Conservation (phyloP, 257 asterid genomes). For the Avicennia marina region DNA sequence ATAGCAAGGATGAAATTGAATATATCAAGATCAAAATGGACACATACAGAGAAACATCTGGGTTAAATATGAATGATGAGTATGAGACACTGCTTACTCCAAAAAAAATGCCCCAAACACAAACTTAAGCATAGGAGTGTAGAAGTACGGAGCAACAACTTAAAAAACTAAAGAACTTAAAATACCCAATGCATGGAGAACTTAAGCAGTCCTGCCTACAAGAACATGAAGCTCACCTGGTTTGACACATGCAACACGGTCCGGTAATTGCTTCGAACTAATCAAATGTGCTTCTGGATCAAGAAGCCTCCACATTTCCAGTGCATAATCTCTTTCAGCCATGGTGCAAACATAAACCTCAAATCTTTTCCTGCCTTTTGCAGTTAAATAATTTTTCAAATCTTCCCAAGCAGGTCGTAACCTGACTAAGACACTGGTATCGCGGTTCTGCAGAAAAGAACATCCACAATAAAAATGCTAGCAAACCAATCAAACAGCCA, state of each 20-base stretch:
- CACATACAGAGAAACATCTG: not conserved
- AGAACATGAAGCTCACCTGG: slow-evolving; percentile 46
- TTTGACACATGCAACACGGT: slow-evolving; percentile 92
- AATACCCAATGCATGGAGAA: slow-evolving; percentile 6
- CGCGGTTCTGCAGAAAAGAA: slow-evolving; percentile 66
- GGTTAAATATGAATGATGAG: not conserved
- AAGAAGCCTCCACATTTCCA: slow-evolving; percentile 99
- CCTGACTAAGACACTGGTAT: slow-evolving; percentile 92
- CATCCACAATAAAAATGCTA: slow-evolving; percentile 23
- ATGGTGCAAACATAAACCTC: slow-evolving; percentile 96
- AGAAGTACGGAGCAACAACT: not conserved
- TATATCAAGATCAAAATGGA: slow-evolving; percentile 7
- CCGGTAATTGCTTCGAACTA: slow-evolving; percentile 55
- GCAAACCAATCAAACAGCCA: slow-evolving; percentile 13
- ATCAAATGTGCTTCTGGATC: slow-evolving; percentile 86
- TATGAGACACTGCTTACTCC: not conserved
- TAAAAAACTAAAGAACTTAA: not conserved
- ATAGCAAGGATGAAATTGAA: not conserved
- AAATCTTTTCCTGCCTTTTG: slow-evolving; percentile 93
- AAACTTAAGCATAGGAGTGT: not conserved
- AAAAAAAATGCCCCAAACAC: not conserved
- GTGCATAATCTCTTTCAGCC: slow-evolving; percentile 99
- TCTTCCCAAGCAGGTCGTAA: slow-evolving; percentile 99
- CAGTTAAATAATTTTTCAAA: slow-evolving; percentile 74
- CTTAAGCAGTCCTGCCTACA: not conserved